phyloP scores from a whole-genome alignment of 179 eudicot genomes.

The Beta corolliflora region DNA sequence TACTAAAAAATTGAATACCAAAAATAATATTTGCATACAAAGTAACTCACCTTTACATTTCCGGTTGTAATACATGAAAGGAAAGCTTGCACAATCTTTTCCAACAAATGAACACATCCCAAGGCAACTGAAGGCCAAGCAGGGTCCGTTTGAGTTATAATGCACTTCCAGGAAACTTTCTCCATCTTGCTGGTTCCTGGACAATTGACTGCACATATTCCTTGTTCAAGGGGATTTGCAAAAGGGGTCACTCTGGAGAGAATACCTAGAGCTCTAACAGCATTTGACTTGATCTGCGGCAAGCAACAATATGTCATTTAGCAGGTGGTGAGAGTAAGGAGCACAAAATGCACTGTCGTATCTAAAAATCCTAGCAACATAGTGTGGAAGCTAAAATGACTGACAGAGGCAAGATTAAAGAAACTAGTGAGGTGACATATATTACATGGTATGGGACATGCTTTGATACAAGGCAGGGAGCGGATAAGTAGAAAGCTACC shows the following conservation, averaged over 20 bases:
- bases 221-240: constrained; percentile 34
- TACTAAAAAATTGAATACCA: constrained; percentile 3
- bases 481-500: no score
- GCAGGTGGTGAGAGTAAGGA: constrained; percentile 13
- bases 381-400: neutral
- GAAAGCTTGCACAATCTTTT: constrained; percentile 84
- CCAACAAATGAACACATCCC: constrained; percentile 49
- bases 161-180: constrained; percentile 8
- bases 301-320: constrained; percentile 5
- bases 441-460: no score
- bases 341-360: neutral
- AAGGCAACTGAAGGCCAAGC: constrained; percentile 18
- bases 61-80: constrained; percentile 93
- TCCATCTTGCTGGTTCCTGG: constrained; percentile 21
- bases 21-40: neutral
- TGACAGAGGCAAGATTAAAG: neutral
- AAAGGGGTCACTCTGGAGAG: constrained; percentile 73
- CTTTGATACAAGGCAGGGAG: no score
- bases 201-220: constrained; percentile 20
- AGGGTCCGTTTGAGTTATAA: constrained; percentile 17
- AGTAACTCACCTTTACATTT: constrained; percentile 75
- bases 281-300: constrained; percentile 86
- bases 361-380: constrained; percentile 8
- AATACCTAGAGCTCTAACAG: constrained; percentile 94
- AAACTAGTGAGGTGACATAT: constrained; percentile 2